Base-by-base conservation (phyloP, 441 rosid species). In the Euphorbia celastroides region DNA sequence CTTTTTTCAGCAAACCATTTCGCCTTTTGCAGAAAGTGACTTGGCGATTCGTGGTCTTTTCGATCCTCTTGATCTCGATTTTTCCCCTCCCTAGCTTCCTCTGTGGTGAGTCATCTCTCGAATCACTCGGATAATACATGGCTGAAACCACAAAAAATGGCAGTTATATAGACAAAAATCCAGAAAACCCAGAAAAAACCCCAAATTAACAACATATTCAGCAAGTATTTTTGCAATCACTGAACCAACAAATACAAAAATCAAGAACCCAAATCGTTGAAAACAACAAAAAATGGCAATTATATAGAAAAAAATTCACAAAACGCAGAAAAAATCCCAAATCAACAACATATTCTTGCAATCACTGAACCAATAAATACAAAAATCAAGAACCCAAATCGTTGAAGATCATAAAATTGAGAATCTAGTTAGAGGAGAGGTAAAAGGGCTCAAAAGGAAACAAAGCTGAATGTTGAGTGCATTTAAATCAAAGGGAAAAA, bases 31-130 rank as follows among this genome's bases (percentile, higher is more conserved):
- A 93, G 78, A 93, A 93, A 70, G 98, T 93, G 2, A 93, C 98
- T 80, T 93, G 98, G 32, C 98, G 91, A 75, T 90, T 93, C 0
- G 97, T 90, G 2, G 97, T 93, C 89, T 93, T 93, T 71, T 93
- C 98, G 87, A 93, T 93, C 93, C 98, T 85, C 84, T 93, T 93
- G 89, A 93, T 93, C 83, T 87, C 98, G 77, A 93, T 91, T 89
- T 93, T 93, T 60, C 98, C 98, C 75, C 98, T 88, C 1, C 97
- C 98, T 42, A 80, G 73, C 76, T 84, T 90, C 80, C 86, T 88
- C 92, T 74, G 81, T 12, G 88, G 81, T 46, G 90, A 85, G 36
- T 57, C 74, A 55, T 81, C 90, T 64, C 79, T 66, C 5, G 87
- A 64, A 55, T 88, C 87, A 51, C 72, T 64, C 52, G 77, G 89